A percentile compares a stretch with the other conserved stretches of the same genome.
Evolutionary conservation across 2,329 filamentous ascomycete species (phyloP).

Genomic region (Ceratocystiopsis brevicomis): DNA sequence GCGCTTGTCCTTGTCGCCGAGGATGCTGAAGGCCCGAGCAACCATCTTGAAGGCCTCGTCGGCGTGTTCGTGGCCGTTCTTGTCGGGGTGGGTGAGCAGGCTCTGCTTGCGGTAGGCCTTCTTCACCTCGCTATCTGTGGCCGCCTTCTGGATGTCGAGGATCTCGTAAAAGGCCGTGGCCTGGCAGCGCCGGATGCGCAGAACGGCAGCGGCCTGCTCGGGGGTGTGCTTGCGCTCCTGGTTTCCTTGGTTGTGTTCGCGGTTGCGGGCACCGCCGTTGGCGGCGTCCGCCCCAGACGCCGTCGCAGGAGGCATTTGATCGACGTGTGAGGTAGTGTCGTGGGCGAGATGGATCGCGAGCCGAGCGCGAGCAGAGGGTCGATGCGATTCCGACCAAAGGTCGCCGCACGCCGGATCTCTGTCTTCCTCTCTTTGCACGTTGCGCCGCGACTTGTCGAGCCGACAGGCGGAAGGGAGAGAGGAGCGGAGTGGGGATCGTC

Average conservation of each 20-base stretch:
- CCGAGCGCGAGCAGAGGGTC: too few species aligned
- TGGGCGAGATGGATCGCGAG: too few species aligned
- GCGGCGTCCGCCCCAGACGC: slow-evolving; percentile 35
- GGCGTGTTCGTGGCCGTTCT: slow-evolving; percentile 88
- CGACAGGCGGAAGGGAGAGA: too few species aligned
- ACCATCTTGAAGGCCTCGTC: slow-evolving; percentile 99
- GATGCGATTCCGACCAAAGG: too few species aligned
- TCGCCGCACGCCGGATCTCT: too few species aligned
- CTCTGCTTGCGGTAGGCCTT: slow-evolving; percentile 94
- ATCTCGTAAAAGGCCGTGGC: slow-evolving; percentile 94
- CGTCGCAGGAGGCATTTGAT: slow-evolving; percentile 27
- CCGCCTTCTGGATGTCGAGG: slow-evolving; percentile 46
- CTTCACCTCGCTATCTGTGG: slow-evolving; percentile 74
- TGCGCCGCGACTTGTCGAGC: too few species aligned
- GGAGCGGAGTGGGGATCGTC: too few species aligned
- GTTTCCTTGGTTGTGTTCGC: slow-evolving; percentile 59
- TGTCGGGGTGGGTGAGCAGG: slow-evolving; percentile 91
- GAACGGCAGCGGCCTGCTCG: slow-evolving; percentile 80
- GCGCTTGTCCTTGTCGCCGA: slow-evolving; percentile 88
- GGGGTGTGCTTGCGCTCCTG: slow-evolving; percentile 61
- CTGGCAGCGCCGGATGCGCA: slow-evolving; percentile 69
- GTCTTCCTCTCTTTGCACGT: too few species aligned
- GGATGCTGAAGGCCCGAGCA: slow-evolving; percentile 74
- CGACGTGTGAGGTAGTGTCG: too few species aligned
- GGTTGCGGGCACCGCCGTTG: slow-evolving; percentile 22